Conservation (phyloP, 1,139 yeast genomes). For the Zygoascus sp. region DNA sequence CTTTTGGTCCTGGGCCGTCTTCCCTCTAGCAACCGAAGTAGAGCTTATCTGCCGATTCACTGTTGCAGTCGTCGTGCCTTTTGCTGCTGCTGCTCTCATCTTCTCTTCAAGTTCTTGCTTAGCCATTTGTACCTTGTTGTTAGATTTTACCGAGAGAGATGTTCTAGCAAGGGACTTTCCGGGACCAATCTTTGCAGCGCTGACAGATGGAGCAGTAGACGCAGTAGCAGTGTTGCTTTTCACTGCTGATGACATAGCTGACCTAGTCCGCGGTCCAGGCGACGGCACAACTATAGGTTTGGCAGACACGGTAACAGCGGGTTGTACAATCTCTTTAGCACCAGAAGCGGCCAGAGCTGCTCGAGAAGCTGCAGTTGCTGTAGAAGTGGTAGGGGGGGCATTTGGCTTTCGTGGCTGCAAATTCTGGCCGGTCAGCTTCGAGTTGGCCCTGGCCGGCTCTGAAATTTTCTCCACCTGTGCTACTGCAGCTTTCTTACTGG, state of each 20-base stretch:
- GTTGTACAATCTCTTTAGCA: background rate
- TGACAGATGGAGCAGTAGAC: no score
- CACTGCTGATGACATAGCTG: constrained; percentile 5
- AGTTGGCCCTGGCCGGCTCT: background rate
- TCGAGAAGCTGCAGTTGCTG: background rate
- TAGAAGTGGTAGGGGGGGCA: background rate
- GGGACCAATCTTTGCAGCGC: constrained; percentile 18
- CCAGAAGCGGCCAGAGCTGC: background rate
- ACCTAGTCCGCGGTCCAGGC: constrained; percentile 1
- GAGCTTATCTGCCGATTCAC: background rate
- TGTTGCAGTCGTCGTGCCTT: background rate
- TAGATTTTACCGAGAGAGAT: constrained; percentile 6
- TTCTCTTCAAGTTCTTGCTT: constrained; percentile 10
- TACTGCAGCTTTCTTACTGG: background rate
- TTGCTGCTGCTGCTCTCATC: constrained; percentile 1
- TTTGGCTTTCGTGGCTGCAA: constrained; percentile 11
- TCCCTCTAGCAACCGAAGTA: background rate
- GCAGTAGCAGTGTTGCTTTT: constrained; percentile 8
- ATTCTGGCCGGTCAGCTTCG: constrained; percentile 9
- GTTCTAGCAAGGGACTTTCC: constrained; percentile 16
- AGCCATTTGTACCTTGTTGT: constrained; percentile 7
- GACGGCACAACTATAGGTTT: background rate
- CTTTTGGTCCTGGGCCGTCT: background rate
- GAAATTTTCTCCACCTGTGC: no score
- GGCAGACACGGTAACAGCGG: background rate